Evolutionary conservation across 768 basidiomycete species (phyloP), one percentile per base, ranked within the genome.

Genomic region (Termitomyces sp.): DNA sequence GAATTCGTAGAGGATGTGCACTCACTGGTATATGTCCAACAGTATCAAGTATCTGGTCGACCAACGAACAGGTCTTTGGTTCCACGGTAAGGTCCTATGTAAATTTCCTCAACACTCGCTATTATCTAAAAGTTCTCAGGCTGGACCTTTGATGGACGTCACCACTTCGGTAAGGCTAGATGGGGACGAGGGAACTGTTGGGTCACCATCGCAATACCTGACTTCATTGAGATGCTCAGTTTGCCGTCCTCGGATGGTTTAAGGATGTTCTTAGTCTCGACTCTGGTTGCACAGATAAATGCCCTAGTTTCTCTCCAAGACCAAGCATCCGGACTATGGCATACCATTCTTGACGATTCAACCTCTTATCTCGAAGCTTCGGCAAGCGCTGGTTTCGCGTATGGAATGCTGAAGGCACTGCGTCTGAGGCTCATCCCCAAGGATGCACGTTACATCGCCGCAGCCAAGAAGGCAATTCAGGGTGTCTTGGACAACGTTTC

Each of bases 161-260:
- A 81, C 65, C 77, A 81, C 61, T 81, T 80, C 59, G 79, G 75
- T 10, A 69, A 71, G 38, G 81, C 81, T 10, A 74, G 73, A 42
- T 84, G 84, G 84, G 83, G 79, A 8, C 71, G 83, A 59, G 83
- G 84, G 36, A 85, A 84, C 67, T 82, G 81, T 65, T 86, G 83
- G 82, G 72, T 78, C 10, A 81, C 80, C 2, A 70, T 79, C 29
- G 73, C 77, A 25, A 79, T 79, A 56, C 78, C 78, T 0, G 79
- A 81, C 61, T 81, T 83, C 68, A 80, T 83, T 56, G 79, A 82
- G 43, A 65, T 82, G 63, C 71, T 82, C 56, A 65, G 72, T 34
- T 69, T 83, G 4, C 72, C 78, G 6, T 59, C 69, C 20, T 66
- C 68, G 2, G 81, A 84, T 63, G 79, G 80, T 15, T 54, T 82